A percentile compares a stretch with the other conserved stretches of the same genome.
phyloP scores from a whole-genome alignment of 2,329 filamentous ascomycete species.

The Phialemoniopsis sp. region DNA sequence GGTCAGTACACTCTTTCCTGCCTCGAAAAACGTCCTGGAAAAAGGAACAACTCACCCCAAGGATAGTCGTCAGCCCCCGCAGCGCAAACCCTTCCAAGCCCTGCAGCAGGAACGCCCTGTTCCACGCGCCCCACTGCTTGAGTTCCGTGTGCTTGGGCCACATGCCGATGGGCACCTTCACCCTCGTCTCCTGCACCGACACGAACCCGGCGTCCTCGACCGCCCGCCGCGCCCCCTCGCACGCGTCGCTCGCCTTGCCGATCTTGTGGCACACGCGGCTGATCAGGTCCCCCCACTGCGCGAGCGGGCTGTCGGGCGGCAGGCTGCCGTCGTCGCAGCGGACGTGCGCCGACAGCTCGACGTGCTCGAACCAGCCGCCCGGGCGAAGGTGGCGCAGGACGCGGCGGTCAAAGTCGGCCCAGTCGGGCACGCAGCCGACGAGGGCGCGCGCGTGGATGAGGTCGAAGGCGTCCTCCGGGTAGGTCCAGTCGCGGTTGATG shows the following conservation, averaged over 20 bases:
- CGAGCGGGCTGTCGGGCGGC: constrained; percentile 9
- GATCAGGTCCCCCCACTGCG: constrained; percentile 9
- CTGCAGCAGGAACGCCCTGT: constrained; percentile 44
- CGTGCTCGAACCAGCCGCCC: constrained; percentile 30
- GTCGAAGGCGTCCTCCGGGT: constrained; percentile 45
- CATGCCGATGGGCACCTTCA: constrained; percentile 49
- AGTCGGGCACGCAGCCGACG: constrained; percentile 49
- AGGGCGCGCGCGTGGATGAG: constrained; percentile 54
- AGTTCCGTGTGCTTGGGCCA: constrained; percentile 48
- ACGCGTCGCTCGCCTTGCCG: constrained; percentile 1
- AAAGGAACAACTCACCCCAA: constrained; percentile 19
- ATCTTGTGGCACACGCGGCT: constrained; percentile 1
- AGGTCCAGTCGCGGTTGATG: constrained; percentile 46
- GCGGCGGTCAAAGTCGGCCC: constrained; percentile 42
- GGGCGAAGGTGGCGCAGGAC: constrained; percentile 33
- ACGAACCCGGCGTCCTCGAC: constrained; percentile 10
- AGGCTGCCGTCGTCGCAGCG: constrained; percentile 18
- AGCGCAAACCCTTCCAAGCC: constrained; percentile 47
- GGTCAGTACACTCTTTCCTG: too few species aligned
- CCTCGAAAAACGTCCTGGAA: too few species aligned
- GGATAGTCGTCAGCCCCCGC: constrained; percentile 44
- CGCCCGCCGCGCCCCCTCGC: constrained; percentile 12
- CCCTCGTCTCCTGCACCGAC: constrained; percentile 44
- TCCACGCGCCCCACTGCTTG: constrained; percentile 48
- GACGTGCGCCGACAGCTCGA: constrained; percentile 6